Evolutionary conservation across 1,284 basidiomycete species (phyloP), one percentile per base, ranked within the genome.

Genomic region (Pterulicium gracile): DNA sequence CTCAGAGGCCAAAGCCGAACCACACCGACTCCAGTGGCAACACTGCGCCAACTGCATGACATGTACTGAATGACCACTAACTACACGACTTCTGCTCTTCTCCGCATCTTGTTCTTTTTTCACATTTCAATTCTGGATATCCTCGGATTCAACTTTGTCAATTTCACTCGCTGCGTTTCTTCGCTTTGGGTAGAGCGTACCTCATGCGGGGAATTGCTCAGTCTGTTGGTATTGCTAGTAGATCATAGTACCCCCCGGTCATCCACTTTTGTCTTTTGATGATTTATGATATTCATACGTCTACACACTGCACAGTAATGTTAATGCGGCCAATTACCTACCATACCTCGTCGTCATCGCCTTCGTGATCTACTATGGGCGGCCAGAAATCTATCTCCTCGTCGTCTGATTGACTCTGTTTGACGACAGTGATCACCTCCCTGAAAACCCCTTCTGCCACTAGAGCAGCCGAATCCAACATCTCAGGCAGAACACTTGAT

Each of bases 401-500:
- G 12, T 52, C 48, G 4, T 39, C 52, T 15, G 47, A 44, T 10
- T 35, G 49, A 32, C 19, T 19, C 5, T 47, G 48, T 20, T 43
- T 32, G 15, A 50, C 47, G 10, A 50, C 45, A 34, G 58, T 58
- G 0, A 74, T 58, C 1, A 73, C 68, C 41, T 69, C 67, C 70
- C 74, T 77, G 58, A 87, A 90, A 2, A 76, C 63, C 10, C 56
- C 56, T 58, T 90, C 79, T 1, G 80, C 86, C 49, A 72, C 60
- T 4, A 54, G 50, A 2, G 80, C 74, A 24, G 80, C 72, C 32
- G 68, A 60, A 57, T 89, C 84, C 19, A 77, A 67, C 18, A 70
- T 58, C 41, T 81, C 74, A 1, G 81, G 65, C 1, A 79, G 57
- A 42, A 72, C 64, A 44, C 61, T 58, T 14, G 64, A 58, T 42